Base-by-base conservation (phyloP, 768 basidiomycete species). In the Agrocybe pediades region DNA sequence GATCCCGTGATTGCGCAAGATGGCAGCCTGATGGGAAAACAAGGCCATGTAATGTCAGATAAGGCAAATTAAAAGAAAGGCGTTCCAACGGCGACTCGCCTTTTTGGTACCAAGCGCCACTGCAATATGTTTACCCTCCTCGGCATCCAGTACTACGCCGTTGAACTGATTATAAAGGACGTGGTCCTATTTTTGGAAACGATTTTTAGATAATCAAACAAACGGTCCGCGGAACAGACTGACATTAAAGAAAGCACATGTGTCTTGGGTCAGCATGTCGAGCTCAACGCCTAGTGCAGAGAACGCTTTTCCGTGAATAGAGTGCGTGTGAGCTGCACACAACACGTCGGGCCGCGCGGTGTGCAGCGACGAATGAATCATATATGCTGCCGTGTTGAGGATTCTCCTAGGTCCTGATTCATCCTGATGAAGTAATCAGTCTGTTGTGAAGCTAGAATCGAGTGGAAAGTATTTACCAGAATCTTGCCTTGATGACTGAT, bases 281-380 rank as follows among this genome's bases (percentile, higher is more conserved):
- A 79, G 64, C 13, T 69, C 65, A 24, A 65, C 69, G 13, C 79
- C 78, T 21, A 81, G 71, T 8, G 75, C 66, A 7, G 76, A 75
- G 65, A 77, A 83, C 0, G 79, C 77, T 59, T 77, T 80, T 30
- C 80, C 81, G 62, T 75, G 67, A 6, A 74, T 65, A 9, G 78
- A 76, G 60, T 80, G 79, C 16, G 75, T 76, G 57, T 82, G 80
- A 0, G 77, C 77, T 7, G 75, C 76, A 43, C 75, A 73, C 5
- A 75, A 46, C 29, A 82, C 71, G 52, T 81, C 79, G 6, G 79
- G 77, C 44, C 79, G 74, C n/a, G 75, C 76, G 25, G 65, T 61
- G 55, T 79, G 80, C 39, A 81, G 69, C 1, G 72, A 71, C 11
- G 75, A 74, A 54, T 81, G 73, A 33, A 76, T 73, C 64, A 68